These are phyloP conservation scores for Massarina eburnea DNA, from an alignment of 2,329 filamentous ascomycete genomes.

Conservation along the genomic window DNA sequence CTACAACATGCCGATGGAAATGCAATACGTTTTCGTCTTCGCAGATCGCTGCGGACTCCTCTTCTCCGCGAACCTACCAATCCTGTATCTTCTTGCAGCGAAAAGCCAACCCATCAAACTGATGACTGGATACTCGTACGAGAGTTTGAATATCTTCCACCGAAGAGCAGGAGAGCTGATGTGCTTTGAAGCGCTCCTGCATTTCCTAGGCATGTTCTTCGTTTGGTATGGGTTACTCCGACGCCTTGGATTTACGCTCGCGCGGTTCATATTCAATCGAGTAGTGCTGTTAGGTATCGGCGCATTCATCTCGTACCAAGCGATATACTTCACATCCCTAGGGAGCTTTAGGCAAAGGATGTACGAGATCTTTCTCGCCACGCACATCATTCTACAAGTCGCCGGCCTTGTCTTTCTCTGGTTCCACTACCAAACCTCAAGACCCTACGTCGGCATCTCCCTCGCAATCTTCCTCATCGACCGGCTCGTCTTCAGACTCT, in stretches of 20 bases:
- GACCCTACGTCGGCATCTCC: constrained; percentile 56
- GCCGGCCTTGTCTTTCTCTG: constrained; percentile 59
- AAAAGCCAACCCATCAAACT: constrained; percentile 66
- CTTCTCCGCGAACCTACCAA: constrained; percentile 54
- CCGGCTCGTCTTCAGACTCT: constrained; percentile 58
- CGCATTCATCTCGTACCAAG: constrained; percentile 60
- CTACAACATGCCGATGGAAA: constrained; percentile 52
- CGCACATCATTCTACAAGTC: constrained; percentile 61
- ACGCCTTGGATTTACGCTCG: constrained; percentile 53
- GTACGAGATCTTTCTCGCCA: constrained; percentile 65
- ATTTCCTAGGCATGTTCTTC: constrained; percentile 57
- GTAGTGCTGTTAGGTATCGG: constrained; percentile 58
- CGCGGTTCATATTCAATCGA: constrained; percentile 54
- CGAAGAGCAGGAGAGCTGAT: constrained; percentile 64
- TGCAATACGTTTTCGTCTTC: constrained; percentile 58
- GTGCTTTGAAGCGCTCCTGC: constrained; percentile 61
- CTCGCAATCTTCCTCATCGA: constrained; percentile 61
- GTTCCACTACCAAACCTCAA: constrained; percentile 58
- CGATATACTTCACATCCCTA: constrained; percentile 64
- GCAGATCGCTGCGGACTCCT: constrained; percentile 60
- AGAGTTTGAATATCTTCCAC: constrained; percentile 67
- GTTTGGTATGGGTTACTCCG: constrained; percentile 58
- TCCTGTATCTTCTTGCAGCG: constrained; percentile 64
- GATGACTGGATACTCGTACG: constrained; percentile 66
- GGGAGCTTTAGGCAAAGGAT: constrained; percentile 60